Conservation (phyloP, 805 yeast species). For the Millerago galiae region DNA sequence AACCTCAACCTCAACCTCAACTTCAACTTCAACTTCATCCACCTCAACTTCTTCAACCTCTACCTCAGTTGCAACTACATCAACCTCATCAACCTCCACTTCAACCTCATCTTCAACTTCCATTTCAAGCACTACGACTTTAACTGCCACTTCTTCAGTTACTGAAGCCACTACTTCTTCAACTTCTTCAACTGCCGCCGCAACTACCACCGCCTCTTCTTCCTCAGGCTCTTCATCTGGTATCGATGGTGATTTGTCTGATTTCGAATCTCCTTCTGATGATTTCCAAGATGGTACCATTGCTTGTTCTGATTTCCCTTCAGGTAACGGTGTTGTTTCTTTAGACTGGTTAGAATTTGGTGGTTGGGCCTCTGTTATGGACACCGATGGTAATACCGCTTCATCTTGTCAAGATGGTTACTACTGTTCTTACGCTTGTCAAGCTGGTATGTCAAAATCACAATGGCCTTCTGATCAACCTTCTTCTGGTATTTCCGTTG, state of each 20-base stretch:
- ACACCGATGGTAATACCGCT: slow-evolving; percentile 49
- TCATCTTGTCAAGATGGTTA: slow-evolving; percentile 78
- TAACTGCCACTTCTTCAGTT: not conserved
- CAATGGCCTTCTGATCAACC: slow-evolving; percentile 96
- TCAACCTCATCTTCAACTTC: not conserved
- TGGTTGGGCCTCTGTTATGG: slow-evolving; percentile 70
- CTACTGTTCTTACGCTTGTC: slow-evolving; percentile 97
- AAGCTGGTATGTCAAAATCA: slow-evolving; percentile 97
- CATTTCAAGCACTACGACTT: not conserved
- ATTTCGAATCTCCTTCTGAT: slow-evolving; percentile 49
- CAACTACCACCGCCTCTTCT: slow-evolving; percentile 23
- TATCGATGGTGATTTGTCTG: slow-evolving; percentile 50
- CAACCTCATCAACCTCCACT: slow-evolving; percentile 12
- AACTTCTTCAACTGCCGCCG: slow-evolving; percentile 10
- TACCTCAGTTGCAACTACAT: not conserved
- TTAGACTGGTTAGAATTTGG: slow-evolving; percentile 70
- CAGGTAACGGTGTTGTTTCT: slow-evolving; percentile 78
- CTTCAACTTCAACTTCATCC: not conserved
- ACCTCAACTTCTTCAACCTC: not conserved
- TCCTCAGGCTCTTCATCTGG: slow-evolving; percentile 26
- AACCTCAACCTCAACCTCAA: slow-evolving; percentile 15
- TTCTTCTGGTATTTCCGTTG: slow-evolving; percentile 80
- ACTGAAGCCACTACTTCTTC: slow-evolving; percentile 19
- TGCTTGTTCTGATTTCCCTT: slow-evolving; percentile 64
- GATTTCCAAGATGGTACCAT: slow-evolving; percentile 65